These are phyloP conservation scores for Phlyctochytrium bullatum DNA, from an alignment of 192 early-diverging fungal species.

Conservation along the genomic window DNA sequence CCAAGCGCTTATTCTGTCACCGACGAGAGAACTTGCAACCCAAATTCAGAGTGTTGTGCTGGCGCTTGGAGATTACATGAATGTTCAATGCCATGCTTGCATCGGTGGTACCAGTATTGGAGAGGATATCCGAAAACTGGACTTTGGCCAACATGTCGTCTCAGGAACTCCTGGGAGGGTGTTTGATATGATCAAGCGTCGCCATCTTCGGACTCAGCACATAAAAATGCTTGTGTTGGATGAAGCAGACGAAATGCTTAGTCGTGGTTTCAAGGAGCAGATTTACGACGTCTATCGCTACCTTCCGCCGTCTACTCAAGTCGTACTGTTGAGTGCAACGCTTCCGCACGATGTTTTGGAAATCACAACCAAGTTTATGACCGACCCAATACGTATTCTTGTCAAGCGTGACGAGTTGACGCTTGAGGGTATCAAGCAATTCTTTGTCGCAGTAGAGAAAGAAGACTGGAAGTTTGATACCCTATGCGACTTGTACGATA, in stretches of 20 bases:
- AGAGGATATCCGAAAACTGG: constrained; percentile 84
- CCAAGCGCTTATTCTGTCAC: constrained; percentile 96
- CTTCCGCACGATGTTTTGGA: constrained; percentile 96
- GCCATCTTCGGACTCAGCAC: constrained; percentile 72
- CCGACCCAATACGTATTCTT: constrained; percentile 96
- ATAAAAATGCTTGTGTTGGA: constrained; percentile 99
- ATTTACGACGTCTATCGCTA: constrained; percentile 92
- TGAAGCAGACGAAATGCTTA: constrained; percentile 99
- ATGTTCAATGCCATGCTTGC: constrained; percentile 90
- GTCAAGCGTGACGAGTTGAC: constrained; percentile 99
- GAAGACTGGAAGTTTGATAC: constrained; percentile 99
- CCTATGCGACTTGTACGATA: constrained; percentile 97
- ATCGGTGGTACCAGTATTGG: constrained; percentile 95
- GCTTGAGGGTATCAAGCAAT: constrained; percentile 98
- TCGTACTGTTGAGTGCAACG: constrained; percentile 95
- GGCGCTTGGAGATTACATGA: constrained; percentile 94
- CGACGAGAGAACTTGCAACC: constrained; percentile 97
- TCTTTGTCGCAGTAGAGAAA: constrained; percentile 97
- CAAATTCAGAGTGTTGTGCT: constrained; percentile 97
- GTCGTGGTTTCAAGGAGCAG: constrained; percentile 98
- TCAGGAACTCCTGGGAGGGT: constrained; percentile 99
- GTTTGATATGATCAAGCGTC: constrained; percentile 96
- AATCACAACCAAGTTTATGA: constrained; percentile 98
- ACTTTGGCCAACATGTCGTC: constrained; percentile 85
- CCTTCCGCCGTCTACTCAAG: constrained; percentile 90